These are phyloP conservation scores for Hericium coralloides DNA, from an alignment of 768 basidiomycete species.

Conservation along the genomic window DNA sequence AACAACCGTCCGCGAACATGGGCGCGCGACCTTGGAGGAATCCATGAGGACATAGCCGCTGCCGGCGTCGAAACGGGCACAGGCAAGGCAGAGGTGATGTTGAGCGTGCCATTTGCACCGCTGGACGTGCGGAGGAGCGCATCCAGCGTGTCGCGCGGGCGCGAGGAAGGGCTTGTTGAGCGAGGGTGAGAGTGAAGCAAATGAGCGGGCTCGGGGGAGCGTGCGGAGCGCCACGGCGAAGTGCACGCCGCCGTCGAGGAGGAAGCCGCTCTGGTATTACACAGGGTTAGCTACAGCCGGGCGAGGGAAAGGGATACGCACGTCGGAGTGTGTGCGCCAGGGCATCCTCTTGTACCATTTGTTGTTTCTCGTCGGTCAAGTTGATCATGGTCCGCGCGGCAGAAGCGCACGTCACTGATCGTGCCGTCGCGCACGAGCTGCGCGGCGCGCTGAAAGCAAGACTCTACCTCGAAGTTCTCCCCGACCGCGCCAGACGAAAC, in stretches of 20 bases:
- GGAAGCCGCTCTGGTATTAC: constrained; percentile 76
- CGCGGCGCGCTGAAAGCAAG: too few relatives aligned
- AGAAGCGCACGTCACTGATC: constrained; percentile 67
- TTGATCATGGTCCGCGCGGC: constrained; percentile 46
- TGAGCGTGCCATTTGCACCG: constrained; percentile 49
- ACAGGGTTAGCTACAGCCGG: not conserved
- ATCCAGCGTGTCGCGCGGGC: constrained; percentile 75
- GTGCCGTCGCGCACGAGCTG: constrained; percentile 45
- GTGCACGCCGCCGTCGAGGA: constrained; percentile 79
- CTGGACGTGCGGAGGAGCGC: too few relatives aligned
- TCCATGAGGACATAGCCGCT: constrained; percentile 42
- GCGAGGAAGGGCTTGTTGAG: constrained; percentile 63
- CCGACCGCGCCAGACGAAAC: too few relatives aligned
- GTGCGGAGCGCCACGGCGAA: constrained; percentile 54
- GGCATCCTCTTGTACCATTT: constrained; percentile 65
- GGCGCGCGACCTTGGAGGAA: too few relatives aligned
- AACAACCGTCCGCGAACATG: too few relatives aligned
- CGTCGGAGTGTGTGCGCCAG: constrained; percentile 79
- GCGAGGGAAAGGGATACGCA: constrained; percentile 25
- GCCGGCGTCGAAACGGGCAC: constrained; percentile 17
- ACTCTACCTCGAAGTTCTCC: too few relatives aligned
- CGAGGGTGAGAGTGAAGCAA: constrained; percentile 53
- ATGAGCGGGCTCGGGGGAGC: constrained; percentile 40
- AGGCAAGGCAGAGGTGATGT: constrained; percentile 55
- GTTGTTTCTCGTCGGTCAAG: constrained; percentile 47